A percentile compares a stretch with the other conserved stretches of the same genome.
Evolutionary conservation across 768 basidiomycete species (phyloP).

Genomic region (Lentinula sp.): DNA sequence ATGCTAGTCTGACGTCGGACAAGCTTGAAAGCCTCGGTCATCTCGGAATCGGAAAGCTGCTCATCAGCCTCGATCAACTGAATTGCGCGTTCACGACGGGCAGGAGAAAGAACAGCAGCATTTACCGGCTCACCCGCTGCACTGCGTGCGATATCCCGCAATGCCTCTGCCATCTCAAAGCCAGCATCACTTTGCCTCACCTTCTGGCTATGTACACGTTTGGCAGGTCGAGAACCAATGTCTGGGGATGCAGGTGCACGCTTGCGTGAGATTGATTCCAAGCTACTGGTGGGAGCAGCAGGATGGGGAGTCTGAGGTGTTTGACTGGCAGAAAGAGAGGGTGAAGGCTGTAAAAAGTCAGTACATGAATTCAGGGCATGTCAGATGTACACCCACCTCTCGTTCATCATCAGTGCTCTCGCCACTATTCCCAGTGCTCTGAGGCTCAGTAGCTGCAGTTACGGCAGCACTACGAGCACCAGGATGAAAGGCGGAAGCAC

Average conservation of each 20-base stretch:
- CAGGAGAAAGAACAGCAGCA: not conserved
- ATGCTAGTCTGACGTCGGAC: not conserved
- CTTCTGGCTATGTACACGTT: not conserved
- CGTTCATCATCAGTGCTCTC: not conserved
- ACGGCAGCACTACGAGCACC: not conserved
- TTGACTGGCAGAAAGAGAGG: not conserved
- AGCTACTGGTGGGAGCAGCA: not conserved
- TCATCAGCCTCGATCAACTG: not conserved
- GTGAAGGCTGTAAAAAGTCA: too few relatives aligned
- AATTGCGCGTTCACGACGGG: not conserved
- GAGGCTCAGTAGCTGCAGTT: too few relatives aligned
- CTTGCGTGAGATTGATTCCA: not conserved
- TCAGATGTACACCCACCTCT: too few relatives aligned
- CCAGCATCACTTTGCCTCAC: not conserved
- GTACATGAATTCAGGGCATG: too few relatives aligned
- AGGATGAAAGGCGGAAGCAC: conserved; percentile 9
- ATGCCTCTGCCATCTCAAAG: not conserved
- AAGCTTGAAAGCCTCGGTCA: not conserved
- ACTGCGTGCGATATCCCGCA: not conserved
- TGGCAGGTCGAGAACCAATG: not conserved
- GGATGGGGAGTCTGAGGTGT: not conserved
- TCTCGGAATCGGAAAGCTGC: not conserved
- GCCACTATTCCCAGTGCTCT: too few relatives aligned
- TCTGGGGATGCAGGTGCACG: not conserved
- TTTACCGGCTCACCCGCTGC: not conserved